phyloP scores from a whole-genome alignment of 495 filamentous ascomycete species.

The Penicillium dipodomyicola region DNA sequence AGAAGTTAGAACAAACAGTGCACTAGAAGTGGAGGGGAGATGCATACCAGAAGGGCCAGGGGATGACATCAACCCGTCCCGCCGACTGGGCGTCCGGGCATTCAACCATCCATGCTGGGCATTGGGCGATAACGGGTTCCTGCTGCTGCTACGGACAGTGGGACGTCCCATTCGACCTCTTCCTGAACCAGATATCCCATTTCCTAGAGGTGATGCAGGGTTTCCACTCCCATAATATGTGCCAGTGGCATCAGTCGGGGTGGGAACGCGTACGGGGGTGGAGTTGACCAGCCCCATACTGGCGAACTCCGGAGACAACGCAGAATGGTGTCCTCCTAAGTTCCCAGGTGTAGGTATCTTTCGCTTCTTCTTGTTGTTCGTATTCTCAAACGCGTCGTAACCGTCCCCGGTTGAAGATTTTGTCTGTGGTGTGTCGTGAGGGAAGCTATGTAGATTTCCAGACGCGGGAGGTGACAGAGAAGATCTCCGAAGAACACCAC shows the following conservation, averaged over 20 bases:
- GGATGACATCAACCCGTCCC: slow-evolving; percentile 41
- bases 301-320: slow-evolving; percentile 60
- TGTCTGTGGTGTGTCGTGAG: slow-evolving; percentile 23
- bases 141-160: slow-evolving; percentile 50
- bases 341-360: slow-evolving; percentile 91
- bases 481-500: slow-evolving; percentile 43
- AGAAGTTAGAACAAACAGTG: slow-evolving; percentile 12
- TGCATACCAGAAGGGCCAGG: slow-evolving; percentile 38
- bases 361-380: slow-evolving; percentile 98
- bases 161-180: slow-evolving; percentile 73
- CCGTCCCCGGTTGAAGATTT: slow-evolving; percentile 62
- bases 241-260: slow-evolving; percentile 49
- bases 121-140: slow-evolving; percentile 59
- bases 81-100: slow-evolving; percentile 34
- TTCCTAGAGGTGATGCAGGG: slow-evolving; percentile 49
- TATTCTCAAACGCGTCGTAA: slow-evolving; percentile 97
- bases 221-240: slow-evolving; percentile 58
- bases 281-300: slow-evolving; percentile 57
- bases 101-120: slow-evolving; percentile 39
- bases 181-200: slow-evolving; percentile 72
- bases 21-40: neutral
- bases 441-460: slow-evolving; percentile 2
- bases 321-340: slow-evolving; percentile 59
- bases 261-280: slow-evolving; percentile 40
- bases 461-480: slow-evolving; percentile 34